Evolutionary conservation across 345 rosid species (phyloP), one percentile per base, ranked within the genome.

Genomic region (Streptanthus diversifolius): DNA sequence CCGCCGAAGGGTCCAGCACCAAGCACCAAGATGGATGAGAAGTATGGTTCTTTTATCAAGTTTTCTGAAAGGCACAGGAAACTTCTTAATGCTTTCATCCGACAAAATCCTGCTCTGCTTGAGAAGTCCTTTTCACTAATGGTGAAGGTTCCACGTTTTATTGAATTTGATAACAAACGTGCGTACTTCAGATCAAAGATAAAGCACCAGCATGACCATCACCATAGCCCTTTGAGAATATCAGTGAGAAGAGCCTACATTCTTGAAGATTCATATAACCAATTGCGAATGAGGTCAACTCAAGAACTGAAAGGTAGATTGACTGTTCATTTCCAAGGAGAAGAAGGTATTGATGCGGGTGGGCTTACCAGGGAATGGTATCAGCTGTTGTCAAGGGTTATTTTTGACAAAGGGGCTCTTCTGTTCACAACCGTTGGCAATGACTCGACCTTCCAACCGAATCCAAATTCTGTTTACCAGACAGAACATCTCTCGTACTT

Each of bases 291-390:
- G 97, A 83, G 93, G 64, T 80, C 95, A 58, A 83, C 85, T 53
- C 86, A 82, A 65, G 97, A 95, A 80, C 75, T 95, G 81, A 95
- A 88, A 82, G 99, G 99, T 71, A 84, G 99, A 79, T 73, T 91
- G 78, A 95, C 90, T 40, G 95, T 95, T 61, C 88, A 91, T 68
- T 95, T 95, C 80, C 99, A 95, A 84, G 96, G 97, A 70, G 97
- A 95, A 79, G 96, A 91, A 83, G 99, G 99, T 49, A 91, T 95
- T 76, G 99, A 95, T 83, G 99, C 99, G 0, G 97, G 99, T 79
- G 99, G 99, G 60, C 97, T 95, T 74, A 91, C 99, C 51, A 88
- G 99, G 85, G 99, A 95, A 82, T 95, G 99, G 99, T 95, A 95
- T 82, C 99, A 95, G 79, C 79, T 91, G 70, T 73, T 95, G 62